Base-by-base conservation (phyloP, 169 alveolate genomes). In the Eimeria mitis region DNA sequence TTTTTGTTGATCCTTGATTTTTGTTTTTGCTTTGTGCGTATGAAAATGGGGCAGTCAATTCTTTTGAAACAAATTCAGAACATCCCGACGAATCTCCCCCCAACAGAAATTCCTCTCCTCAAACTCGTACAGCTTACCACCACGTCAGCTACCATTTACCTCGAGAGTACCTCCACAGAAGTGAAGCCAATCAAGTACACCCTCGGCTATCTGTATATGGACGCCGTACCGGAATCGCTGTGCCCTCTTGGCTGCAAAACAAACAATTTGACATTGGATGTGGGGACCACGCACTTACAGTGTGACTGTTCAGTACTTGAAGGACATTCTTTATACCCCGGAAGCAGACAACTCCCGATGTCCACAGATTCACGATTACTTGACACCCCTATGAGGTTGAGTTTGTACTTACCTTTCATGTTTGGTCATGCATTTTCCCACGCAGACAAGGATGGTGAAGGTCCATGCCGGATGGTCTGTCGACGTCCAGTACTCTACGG, bases 231-330 rank as follows among this genome's bases (percentile, higher is more conserved):
- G 54, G 47, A 14, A 42, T 42, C 83, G 28, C 83, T 65, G 31
- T 87, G 94, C 42, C 37, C 94, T 61, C 21, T 49, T 44, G 83
- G 83, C 81, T 87, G 94, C 81, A 87, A 63, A 87, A 87, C 94
- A 28, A 87, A 87, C 68, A 87, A 87, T 21, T 42, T 87, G 70
- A 44, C 65, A 28, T 23, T 87, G 65, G 94, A 87, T 83, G 94
- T 87, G 44, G 63, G 94, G 52, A 61, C 83, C 2, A 47, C 84
- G 71, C 37, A 56, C 88, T 34, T 6, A 16, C 13, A 25, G n/a
- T 59, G 54, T 31, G 21, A 31, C 44, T 78, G 31, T 44, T 28
- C 47, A 47, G 47, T 78, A 47, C 88, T 44, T 49, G 23, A 31
- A 1, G 65, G 13, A 19, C 88, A 78, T 25, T 31, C 65, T 28